Evolutionary conservation across 805 yeast species (phyloP).

Genomic region (Myxozyma udenii): DNA sequence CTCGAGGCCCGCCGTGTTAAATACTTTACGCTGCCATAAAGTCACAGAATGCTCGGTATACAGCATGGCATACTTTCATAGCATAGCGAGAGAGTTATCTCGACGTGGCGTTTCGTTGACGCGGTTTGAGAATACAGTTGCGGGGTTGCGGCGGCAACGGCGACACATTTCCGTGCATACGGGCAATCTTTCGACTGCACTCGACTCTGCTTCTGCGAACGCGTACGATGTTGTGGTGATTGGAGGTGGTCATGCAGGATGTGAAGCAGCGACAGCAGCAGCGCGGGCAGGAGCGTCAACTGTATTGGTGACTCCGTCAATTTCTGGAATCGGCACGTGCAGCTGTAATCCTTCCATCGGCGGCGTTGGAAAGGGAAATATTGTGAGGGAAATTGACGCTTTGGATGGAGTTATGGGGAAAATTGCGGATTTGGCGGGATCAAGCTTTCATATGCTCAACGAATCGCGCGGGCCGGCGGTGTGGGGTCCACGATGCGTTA

Average conservation of each 20-base stretch:
- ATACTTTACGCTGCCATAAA: too few relatives aligned
- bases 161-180: conserved; percentile 15
- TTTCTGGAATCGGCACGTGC: conserved; percentile 81
- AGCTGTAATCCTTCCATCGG: conserved; percentile 98
- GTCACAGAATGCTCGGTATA: too few relatives aligned
- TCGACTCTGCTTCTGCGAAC: neutral
- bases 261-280: conserved; percentile 93
- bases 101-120: too few relatives aligned
- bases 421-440: conserved; percentile 90
- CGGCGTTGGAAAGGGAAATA: conserved; percentile 96
- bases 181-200: conserved; percentile 10
- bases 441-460: conserved; percentile 83
- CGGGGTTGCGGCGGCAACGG: neutral
- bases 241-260: conserved; percentile 99
- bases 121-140: too few relatives aligned
- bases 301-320: conserved; percentile 70
- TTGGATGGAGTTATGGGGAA: conserved; percentile 85
- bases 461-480: conserved; percentile 91
- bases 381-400: conserved; percentile 91
- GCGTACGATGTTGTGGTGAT: conserved; percentile 73
- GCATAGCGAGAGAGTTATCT: too few relatives aligned
- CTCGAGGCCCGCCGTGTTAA: too few relatives aligned
- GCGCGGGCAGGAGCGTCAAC: conserved; percentile 78
- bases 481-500: conserved; percentile 98
- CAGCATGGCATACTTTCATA: too few relatives aligned